Conservation (phyloP, 257 asterid species). For the Nicotiana tabacum region DNA sequence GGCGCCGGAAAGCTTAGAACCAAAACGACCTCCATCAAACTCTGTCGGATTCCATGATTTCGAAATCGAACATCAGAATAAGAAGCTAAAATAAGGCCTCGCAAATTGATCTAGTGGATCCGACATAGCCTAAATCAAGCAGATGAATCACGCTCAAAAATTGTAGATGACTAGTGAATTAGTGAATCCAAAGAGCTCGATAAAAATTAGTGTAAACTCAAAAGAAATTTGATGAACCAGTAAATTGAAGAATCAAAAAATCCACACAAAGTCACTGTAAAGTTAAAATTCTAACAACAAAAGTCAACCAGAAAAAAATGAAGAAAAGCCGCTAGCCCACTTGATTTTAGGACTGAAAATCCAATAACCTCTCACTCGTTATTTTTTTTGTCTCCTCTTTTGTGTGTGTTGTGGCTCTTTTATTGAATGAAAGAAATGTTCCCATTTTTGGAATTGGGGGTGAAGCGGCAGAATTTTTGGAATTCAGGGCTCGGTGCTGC, state of each 20-base stretch:
- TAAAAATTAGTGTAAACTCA: background rate
- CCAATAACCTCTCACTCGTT: too few species aligned
- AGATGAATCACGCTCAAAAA: background rate
- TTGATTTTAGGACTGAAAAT: too few species aligned
- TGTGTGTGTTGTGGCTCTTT: too few species aligned
- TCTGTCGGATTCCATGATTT: too few species aligned
- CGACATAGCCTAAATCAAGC: slow-evolving; percentile 19
- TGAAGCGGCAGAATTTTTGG: too few species aligned
- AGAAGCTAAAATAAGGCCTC: slow-evolving; percentile 12
- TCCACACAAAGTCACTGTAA: background rate
- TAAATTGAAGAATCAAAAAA: background rate
- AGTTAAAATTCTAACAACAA: background rate
- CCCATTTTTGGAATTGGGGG: too few species aligned
- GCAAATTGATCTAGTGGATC: slow-evolving; percentile 37
- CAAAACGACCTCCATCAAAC: too few species aligned
- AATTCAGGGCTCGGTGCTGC: too few species aligned
- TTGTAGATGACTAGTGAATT: background rate
- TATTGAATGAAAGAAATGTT: too few species aligned
- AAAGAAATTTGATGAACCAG: background rate
- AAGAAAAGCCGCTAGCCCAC: background rate
- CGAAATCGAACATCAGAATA: too few species aligned
- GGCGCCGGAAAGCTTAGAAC: too few species aligned
- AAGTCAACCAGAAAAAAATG: background rate
- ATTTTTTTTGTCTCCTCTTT: too few species aligned
- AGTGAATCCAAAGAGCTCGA: background rate